A percentile compares a stretch with the other conserved stretches of the same genome.
Evolutionary conservation across 2,329 filamentous ascomycete species (phyloP).

Genomic region (Thielaviopsis punctulata): DNA sequence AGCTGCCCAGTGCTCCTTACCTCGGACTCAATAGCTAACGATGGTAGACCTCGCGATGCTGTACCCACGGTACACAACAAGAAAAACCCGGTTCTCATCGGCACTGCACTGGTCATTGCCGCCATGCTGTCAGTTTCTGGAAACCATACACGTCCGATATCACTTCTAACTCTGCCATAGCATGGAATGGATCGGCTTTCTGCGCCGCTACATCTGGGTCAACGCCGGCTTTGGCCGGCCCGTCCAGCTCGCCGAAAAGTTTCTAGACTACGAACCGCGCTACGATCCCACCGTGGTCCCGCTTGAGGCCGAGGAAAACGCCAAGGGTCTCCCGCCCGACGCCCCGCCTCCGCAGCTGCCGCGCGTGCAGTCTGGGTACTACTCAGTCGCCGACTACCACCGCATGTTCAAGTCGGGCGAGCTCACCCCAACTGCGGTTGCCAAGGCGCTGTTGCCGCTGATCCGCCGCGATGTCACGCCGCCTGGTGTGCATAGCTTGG

Average conservation of each 20-base stretch:
- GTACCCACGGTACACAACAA: neutral
- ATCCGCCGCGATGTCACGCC: slow-evolving; percentile 24
- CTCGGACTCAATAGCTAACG: neutral
- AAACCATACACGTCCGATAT: neutral
- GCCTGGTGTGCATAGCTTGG: slow-evolving; percentile 24
- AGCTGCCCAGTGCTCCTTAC: neutral
- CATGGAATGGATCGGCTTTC: slow-evolving; percentile 34
- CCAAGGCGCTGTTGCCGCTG: slow-evolving; percentile 26
- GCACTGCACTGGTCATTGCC: slow-evolving; percentile 33
- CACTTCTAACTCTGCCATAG: slow-evolving; percentile 18
- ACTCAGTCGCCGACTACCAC: slow-evolving; percentile 29
- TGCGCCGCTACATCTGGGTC: slow-evolving; percentile 40
- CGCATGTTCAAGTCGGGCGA: slow-evolving; percentile 27
- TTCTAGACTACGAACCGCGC: slow-evolving; percentile 33
- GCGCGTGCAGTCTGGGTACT: slow-evolving; percentile 12
- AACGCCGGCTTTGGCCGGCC: slow-evolving; percentile 47
- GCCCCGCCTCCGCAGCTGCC: neutral
- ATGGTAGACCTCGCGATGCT: neutral
- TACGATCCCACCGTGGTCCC: slow-evolving; percentile 31
- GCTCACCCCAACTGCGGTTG: slow-evolving; percentile 29
- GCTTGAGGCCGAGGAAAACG: slow-evolving; percentile 19
- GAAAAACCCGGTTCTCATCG: slow-evolving; percentile 39
- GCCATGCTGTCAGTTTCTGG: slow-evolving; percentile 30
- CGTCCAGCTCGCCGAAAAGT: slow-evolving; percentile 30
- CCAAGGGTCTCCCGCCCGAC: neutral